Evolutionary conservation across 805 yeast species (phyloP).

Genomic region (Ogataea saltuana): DNA sequence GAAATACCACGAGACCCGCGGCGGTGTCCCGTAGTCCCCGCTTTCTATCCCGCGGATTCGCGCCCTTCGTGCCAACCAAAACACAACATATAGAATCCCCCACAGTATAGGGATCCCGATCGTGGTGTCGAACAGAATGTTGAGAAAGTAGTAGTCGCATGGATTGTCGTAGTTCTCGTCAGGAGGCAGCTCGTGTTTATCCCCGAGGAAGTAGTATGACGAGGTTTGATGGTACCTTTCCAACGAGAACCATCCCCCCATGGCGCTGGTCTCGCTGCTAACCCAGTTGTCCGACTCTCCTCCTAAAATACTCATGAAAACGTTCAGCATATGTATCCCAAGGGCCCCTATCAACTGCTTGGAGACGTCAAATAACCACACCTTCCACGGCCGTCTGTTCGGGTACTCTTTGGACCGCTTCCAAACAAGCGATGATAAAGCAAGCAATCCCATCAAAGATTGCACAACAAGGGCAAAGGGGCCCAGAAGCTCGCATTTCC

Average conservation of each 20-base stretch:
- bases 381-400: conserved; percentile 74
- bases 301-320: conserved; percentile 65
- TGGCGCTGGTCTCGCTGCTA: neutral
- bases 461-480: conserved; percentile 85
- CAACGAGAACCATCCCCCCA: neutral
- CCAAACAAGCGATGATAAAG: conserved; percentile 68
- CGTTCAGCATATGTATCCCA: conserved; percentile 78
- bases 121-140: conserved; percentile 87
- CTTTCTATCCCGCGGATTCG: conserved; percentile 50
- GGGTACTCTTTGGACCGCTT: conserved; percentile 84
- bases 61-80: conserved; percentile 44
- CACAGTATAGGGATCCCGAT: conserved; percentile 86
- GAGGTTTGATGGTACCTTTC: conserved; percentile 9
- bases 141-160: conserved; percentile 94
- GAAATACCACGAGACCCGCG: conserved; percentile 59
- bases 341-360: conserved; percentile 89
- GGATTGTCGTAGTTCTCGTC: conserved; percentile 53
- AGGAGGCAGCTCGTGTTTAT: conserved; percentile 11
- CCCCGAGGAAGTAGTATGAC: conserved; percentile 9
- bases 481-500: conserved; percentile 70
- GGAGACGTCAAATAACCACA: conserved; percentile 88
- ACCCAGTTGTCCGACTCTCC: conserved; percentile 30
- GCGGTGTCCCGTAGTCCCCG: conserved; percentile 68
- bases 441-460: conserved; percentile 69
- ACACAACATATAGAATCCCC: conserved; percentile 52